Conservation (phyloP, 1,139 yeast genomes). For the Chernovozyma aurita region DNA sequence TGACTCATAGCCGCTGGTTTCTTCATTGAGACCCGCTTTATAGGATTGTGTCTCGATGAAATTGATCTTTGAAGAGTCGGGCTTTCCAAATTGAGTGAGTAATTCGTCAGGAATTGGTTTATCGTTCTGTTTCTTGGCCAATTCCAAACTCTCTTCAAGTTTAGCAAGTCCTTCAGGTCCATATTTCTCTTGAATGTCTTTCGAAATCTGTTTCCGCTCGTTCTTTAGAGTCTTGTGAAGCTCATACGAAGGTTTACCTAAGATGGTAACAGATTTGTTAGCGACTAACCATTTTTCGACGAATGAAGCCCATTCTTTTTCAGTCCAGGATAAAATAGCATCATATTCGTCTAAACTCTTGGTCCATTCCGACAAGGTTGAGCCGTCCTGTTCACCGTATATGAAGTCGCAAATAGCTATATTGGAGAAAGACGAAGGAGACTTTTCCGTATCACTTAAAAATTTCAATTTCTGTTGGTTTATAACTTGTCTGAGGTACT, state of each 20-base stretch:
- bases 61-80: constrained; percentile 70
- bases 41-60: constrained; percentile 71
- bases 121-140: constrained; percentile 69
- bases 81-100: constrained; percentile 56
- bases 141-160: constrained; percentile 46
- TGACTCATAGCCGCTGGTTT: neutral
- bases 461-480: constrained; percentile 62
- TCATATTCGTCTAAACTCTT: constrained; percentile 60
- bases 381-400: constrained; percentile 65
- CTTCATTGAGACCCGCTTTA: constrained; percentile 37
- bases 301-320: constrained; percentile 62
- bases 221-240: constrained; percentile 51
- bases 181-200: constrained; percentile 45
- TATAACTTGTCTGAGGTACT: constrained; percentile 61
- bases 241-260: constrained; percentile 70
- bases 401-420: constrained; percentile 74
- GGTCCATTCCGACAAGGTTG: constrained; percentile 52
- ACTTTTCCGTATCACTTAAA: constrained; percentile 62
- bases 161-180: constrained; percentile 61
- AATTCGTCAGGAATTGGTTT: constrained; percentile 68
- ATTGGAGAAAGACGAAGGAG: constrained; percentile 56
- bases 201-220: constrained; percentile 46
- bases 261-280: constrained; percentile 66
- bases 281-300: constrained; percentile 52
- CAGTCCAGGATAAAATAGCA: constrained; percentile 53